Percentiles rank a stretch among this genome's conserved stretches.
Conservation (phyloP, 2,329 filamentous ascomycete genomes). For the Ilyonectria sp. region DNA sequence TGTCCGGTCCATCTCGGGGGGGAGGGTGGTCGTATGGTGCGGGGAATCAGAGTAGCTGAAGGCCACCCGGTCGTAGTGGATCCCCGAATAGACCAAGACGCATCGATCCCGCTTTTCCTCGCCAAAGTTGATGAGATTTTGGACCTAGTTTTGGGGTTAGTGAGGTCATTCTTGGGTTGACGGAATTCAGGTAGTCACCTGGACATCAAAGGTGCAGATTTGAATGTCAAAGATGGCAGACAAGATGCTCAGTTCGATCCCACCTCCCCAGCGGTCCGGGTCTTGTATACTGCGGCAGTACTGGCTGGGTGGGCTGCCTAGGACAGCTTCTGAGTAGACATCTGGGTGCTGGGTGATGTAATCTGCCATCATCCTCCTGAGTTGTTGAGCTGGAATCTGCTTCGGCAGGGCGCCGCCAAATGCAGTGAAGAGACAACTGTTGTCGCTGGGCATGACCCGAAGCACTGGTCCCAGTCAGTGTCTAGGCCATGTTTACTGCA, state of each 20-base stretch:
- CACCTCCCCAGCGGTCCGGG: conserved; percentile 89
- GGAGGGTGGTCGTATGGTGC: conserved; percentile 68
- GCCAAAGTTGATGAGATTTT: conserved; percentile 75
- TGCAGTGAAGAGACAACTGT: conserved; percentile 93
- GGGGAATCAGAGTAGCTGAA: conserved; percentile 76
- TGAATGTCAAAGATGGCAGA: conserved; percentile 89
- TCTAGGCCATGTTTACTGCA: background rate
- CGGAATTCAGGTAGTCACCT: conserved; percentile 53
- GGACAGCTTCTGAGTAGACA: conserved; percentile 81
- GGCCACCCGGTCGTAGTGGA: conserved; percentile 93
- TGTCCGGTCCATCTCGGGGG: conserved; percentile 81
- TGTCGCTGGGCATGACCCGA: conserved; percentile 97
- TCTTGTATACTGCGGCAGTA: conserved; percentile 89
- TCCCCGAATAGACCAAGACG: conserved; percentile 90
- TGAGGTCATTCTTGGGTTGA: background rate
- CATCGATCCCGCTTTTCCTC: conserved; percentile 79
- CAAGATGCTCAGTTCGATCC: conserved; percentile 89
- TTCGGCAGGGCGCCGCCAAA: conserved; percentile 84
- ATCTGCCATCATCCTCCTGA: conserved; percentile 84
- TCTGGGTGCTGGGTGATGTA: conserved; percentile 82
- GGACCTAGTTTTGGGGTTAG: conserved; percentile 42
- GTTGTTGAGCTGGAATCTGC: conserved; percentile 63
- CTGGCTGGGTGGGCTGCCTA: conserved; percentile 79
- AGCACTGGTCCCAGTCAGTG: conserved; percentile 70
- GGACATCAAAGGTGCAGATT: conserved; percentile 87